Conservation (phyloP, 768 basidiomycete species). For the Auricularia sp. region DNA sequence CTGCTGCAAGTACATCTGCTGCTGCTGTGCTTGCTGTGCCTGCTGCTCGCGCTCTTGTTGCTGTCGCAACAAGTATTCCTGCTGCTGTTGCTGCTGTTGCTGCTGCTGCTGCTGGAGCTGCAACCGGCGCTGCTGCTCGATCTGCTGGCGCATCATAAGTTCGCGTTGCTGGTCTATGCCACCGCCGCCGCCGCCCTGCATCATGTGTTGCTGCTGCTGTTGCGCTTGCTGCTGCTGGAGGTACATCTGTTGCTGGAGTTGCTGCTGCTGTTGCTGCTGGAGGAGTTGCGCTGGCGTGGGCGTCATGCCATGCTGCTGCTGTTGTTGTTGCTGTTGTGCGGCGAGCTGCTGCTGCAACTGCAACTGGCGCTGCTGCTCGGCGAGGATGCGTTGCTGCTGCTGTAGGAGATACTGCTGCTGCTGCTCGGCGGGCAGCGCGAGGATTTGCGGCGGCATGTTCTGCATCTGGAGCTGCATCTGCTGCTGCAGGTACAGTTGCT, state of each 20-base stretch:
- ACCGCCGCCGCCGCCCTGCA: not conserved
- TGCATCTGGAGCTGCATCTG: not conserved
- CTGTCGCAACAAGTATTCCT: not conserved
- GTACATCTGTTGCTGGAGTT: not conserved
- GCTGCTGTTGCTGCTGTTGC: not conserved
- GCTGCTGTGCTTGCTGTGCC: not conserved
- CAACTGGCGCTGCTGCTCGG: not conserved
- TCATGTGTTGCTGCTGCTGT: not conserved
- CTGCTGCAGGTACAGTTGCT: not conserved
- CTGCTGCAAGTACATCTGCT: not conserved
- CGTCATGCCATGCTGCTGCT: not conserved
- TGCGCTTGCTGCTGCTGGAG: not conserved
- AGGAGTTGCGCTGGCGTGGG: not conserved
- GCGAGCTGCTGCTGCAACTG: not conserved
- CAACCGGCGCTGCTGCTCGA: not conserved
- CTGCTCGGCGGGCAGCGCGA: not conserved
- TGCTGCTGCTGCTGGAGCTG: not conserved
- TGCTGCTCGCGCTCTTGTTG: not conserved
- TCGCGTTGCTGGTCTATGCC: not conserved
- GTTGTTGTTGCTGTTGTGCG: not conserved
- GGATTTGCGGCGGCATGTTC: not conserved
- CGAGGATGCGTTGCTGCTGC: not conserved
- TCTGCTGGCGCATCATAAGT: not conserved
- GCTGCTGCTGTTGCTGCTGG: not conserved
- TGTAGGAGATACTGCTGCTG: not conserved